Evolutionary conservation across 2,329 filamentous ascomycete species (phyloP), one percentile per base, ranked within the genome.

Genomic region (Fusarium chuoi): DNA sequence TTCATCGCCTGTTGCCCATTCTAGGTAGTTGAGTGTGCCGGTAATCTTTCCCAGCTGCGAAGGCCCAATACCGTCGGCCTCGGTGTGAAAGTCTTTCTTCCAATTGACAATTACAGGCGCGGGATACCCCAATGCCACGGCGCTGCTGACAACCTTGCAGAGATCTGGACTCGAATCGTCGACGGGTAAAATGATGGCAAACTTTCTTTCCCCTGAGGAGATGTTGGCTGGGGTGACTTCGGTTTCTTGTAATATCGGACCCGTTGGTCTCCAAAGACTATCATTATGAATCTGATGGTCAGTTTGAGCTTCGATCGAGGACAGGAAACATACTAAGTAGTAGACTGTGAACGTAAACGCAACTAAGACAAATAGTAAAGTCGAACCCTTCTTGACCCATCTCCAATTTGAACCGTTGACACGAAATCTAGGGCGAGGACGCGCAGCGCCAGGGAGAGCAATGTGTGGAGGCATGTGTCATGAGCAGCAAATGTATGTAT

Each of bases 51-150:
- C 77, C 10, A 81, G 49, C 35, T 81, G 78, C 17, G 79, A 77
- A 26, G 76, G 75, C 2, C 74, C 73, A 15, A 78, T 78, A 14
- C 77, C 77, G 17, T 70, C 67, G 12, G 66, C 65, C 22, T 75
- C 62, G 35, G 71, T 74, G 22, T 75, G 69, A 7, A 77, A 79
- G 26, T 80, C 75, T 9, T 74, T 71, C 24, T 75, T 75, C 79
- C 79, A 81, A 59, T 81, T 81, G 46, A 79, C 75, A n/a, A 81
- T 77, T 30, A 80, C 74, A 12, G 79, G 78, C 13, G 75, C 75
- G 5, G 79, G 79, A 48, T 80, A 81, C 12, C 77, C 79, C 20
- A 78, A 54, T 8, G 77, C 79, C 18, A 79, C 51, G 20, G 72
- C 72, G 45, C 78, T 79, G 42, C 73, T 74, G 17, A 80, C 63